These are phyloP conservation scores for Rhizopogon salebrosus DNA, from an alignment of 768 basidiomycete genomes.

Conservation along the genomic window DNA sequence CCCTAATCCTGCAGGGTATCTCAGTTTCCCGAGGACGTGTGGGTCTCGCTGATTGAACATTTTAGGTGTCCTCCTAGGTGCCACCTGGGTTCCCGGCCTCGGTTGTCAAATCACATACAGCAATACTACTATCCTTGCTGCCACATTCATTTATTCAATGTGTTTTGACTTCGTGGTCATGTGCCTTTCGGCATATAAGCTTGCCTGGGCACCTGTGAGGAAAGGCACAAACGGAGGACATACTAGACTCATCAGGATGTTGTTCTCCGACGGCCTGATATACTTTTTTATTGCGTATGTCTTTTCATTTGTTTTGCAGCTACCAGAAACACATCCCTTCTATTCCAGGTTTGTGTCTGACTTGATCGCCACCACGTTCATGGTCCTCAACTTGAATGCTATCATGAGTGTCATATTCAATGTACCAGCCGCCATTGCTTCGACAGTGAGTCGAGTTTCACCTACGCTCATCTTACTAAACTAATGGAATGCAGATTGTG, in stretches of 20 bases:
- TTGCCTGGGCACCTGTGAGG: conserved; percentile 27
- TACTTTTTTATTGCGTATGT: conserved; percentile 73
- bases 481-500: conserved; percentile 39
- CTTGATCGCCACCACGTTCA: conserved; percentile 47
- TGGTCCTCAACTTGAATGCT: conserved; percentile 58
- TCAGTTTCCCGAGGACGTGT: neutral
- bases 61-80: conserved; percentile 55
- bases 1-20: conserved; percentile 60
- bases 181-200: conserved; percentile 54
- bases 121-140: conserved; percentile 58
- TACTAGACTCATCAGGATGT: conserved; percentile 52
- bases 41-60: neutral
- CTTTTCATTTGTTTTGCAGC: conserved; percentile 20
- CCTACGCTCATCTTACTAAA: neutral
- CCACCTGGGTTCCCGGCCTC: conserved; percentile 41
- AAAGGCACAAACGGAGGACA: conserved; percentile 19
- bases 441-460: conserved; percentile 34
- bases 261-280: conserved; percentile 68
- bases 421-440: conserved; percentile 54
- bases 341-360: conserved; percentile 34
- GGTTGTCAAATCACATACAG: conserved; percentile 56
- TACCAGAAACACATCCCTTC: neutral
- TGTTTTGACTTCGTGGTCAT: conserved; percentile 63
- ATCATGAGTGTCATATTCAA: conserved; percentile 67
- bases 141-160: conserved; percentile 77